Base-by-base conservation (phyloP, 2,329 filamentous ascomycete species). In the Trichophyton equinum region DNA sequence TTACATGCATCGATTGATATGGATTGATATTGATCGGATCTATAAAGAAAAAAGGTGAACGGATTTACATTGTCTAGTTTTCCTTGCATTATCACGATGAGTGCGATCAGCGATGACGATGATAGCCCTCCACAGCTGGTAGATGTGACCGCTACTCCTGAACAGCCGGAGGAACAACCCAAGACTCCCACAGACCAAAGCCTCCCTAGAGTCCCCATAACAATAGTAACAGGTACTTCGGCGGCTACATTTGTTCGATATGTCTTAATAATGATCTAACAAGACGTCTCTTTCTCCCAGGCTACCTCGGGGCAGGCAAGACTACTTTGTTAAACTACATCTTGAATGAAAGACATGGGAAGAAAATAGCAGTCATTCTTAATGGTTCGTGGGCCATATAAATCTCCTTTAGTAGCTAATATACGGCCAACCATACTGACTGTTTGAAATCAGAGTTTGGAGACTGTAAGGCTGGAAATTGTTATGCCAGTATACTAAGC, bases 241-340 rank as follows among this genome's bases (percentile, higher is more conserved):
- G 18, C 18, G 1, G 5, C 27, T 36, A 6, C 3, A 27, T 11
- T 58, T 3, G 18, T 22, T 59, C 18, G 11, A 20, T 25, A 56
- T 22, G 11, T 3, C 22, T 44, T 11, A 18, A 25, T n/a, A 11
- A 56, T 11, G 4, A n/a, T 57, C 55, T 42, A 22, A 57, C 55
- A n/a, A 36, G 36, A 3, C 4, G 40, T 27, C 11, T 27, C 2
- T 51, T 51, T 22, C 11, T n/a, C 25, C 13, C 64, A 94, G 90
- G 94, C 2, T 99, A 99, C 70, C 82, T 99, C 3, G 94, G 94
- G 18, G 90, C 94, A 7, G 94, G 94, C 18, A 99, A 99, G 75
- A 97, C 92, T 0, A 97, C 92, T 0, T 76, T 97, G 33, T 79
- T 99, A 62, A 97, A 99, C 73, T 96, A 97, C 73, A 97, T 99